Evolutionary conservation across 306 rosid genomes (phyloP).

Genomic region (Cucumis cinereus): DNA sequence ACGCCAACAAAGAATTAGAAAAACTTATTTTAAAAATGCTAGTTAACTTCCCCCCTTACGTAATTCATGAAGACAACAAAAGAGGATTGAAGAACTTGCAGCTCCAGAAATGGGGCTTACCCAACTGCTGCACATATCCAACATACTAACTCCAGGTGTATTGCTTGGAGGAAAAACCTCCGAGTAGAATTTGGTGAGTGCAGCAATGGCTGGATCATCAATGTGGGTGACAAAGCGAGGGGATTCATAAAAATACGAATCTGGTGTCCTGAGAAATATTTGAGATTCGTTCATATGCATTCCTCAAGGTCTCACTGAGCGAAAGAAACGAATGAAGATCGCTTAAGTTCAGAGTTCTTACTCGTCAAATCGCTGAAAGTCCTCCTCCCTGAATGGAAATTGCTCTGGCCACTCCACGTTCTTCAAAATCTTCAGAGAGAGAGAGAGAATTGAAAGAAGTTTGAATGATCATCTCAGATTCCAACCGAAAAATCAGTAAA

Average conservation of each 20-base stretch:
- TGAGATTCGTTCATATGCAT: not conserved
- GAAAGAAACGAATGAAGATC: not conserved
- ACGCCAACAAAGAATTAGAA: not conserved
- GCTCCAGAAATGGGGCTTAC: slow-evolving; percentile 23
- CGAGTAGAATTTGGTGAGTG: slow-evolving; percentile 61
- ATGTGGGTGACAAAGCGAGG: slow-evolving; percentile 85
- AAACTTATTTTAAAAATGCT: too few species aligned
- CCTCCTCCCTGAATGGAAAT: slow-evolving; percentile 66
- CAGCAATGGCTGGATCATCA: slow-evolving; percentile 66
- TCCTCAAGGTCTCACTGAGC: not conserved
- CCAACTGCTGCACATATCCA: slow-evolving; percentile 91
- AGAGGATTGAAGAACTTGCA: not conserved
- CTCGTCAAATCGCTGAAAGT: slow-evolving; percentile 75
- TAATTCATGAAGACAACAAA: not conserved
- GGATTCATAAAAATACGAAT: slow-evolving; percentile 52
- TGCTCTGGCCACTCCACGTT: slow-evolving; percentile 67
- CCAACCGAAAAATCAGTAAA: not conserved
- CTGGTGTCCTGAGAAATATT: slow-evolving; percentile 35
- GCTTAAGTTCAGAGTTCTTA: slow-evolving; percentile 15
- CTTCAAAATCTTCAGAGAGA: slow-evolving; percentile 37
- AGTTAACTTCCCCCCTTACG: not conserved
- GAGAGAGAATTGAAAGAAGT: not conserved
- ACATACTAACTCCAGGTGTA: slow-evolving; percentile 52
- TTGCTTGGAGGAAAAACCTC: slow-evolving; percentile 58
- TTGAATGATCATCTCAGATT: not conserved